Base-by-base conservation (phyloP, 257 asterid species). In the Rauvolfia tetraphylla region DNA sequence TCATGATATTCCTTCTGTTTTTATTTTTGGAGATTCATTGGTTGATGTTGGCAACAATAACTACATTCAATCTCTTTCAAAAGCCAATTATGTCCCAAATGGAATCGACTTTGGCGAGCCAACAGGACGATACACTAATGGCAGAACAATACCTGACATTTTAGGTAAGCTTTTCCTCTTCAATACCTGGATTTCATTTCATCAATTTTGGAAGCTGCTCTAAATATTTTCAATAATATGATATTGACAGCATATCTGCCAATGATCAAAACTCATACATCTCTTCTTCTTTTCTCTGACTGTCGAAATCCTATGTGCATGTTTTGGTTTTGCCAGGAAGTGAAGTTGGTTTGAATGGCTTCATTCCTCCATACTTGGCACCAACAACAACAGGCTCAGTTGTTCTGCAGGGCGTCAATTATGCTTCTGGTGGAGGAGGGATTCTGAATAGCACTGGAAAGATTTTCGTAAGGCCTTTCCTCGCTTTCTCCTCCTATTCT, bases 391-490 rank as follows among this genome's bases (percentile, higher is more conserved):
- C 49, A 39, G 92, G 97, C 67, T 75, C 46, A n/a, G 56, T 84
- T 61, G 53, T 86, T 79, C 66, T 86, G 29, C 86, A 84, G 67
- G 97, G 97, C 58, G 93, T 89, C 25, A 92, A 90, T 81, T 92
- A 83, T 80, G 97, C 95, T 71, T 92, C 96, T 62, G 96, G 96
- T 31, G 96, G 94, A 56, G 95, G 93, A 7, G 97, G 97, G n/a
- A 89, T 92, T 76, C 80, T 92, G 1, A 90, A 90, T 78, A 39
- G 49, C 44, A 87, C 97, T 14, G 97, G 97, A 18, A 61, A 84
- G 68, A 82, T 90, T 59, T 90, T 92, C 51, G 97, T 90, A 84
- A 73, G 91, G 62, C 44, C 29, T 48, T 23, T n/a, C 54, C 17
- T 22, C 17, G 7, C 34, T 34, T 17, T 15, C 5, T 57, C n/a